Evolutionary conservation across 2,329 filamentous ascomycete species (phyloP), one percentile per base, ranked within the genome.

Genomic region (Epichloe hybrida): DNA sequence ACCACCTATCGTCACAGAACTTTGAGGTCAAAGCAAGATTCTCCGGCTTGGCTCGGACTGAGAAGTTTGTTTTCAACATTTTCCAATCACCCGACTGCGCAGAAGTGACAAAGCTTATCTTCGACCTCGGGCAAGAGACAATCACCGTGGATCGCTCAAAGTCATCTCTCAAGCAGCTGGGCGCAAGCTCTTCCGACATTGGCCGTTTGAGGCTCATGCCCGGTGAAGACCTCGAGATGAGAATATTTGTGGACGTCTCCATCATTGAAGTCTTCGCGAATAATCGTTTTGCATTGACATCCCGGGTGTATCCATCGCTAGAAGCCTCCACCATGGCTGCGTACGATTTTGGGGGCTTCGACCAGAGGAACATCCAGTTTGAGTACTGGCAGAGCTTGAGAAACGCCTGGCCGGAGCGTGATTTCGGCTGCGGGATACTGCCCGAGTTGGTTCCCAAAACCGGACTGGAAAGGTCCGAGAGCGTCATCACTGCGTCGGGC

Each of bases 191-290:
- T 1, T 40, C 49, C 12, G 50, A 55, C 20, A n/a, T 8, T 5
- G 53, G 52, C 9, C 9, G 17, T 12, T 45, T 55, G 27, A 37
- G 35, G 9, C 47, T 53, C 8, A 31, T 55, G 1, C 46, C 52
- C 5, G 55, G 56, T 15, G 57, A 59, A 50, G 52, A 57, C 23
- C 56, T 59, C 8, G 38, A 52, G 4, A 12, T 58, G 5, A 48
- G 53, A 5, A 40, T 59, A 13, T 56, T 58, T 41, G 56, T 56
- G n/a, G 56, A 59, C 48, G 55, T 52, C 17, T 58, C 56, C 11
- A 42, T 57, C 13, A 50, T 59, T n/a, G 57, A 59, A 35, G 15
- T 59, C 8, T 59, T 52, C 27, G 56, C 54, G 23, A 59, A 59
- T 39, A 53, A 57, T 27, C 52, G 56, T 17, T 58, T 57, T 21